phyloP scores from a whole-genome alignment of 1,284 basidiomycete genomes.

The Ganoderma sinense region DNA sequence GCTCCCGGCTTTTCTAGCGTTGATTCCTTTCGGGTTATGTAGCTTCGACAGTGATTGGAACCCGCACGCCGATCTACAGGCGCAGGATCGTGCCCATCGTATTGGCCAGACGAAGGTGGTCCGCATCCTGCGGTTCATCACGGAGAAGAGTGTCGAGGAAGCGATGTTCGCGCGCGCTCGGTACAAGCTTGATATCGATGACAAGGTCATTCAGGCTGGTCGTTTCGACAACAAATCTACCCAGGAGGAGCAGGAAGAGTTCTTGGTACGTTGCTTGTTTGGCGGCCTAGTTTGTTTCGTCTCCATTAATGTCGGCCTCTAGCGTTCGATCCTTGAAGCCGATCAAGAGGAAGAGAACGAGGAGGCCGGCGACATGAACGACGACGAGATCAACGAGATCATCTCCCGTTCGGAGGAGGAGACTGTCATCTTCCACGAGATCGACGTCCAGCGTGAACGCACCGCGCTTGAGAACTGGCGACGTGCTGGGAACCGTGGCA shows the following conservation, averaged over 20 bases:
- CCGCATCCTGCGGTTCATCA: constrained; percentile 95
- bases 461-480: constrained; percentile 79
- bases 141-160: constrained; percentile 98
- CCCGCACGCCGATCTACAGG: constrained; percentile 97
- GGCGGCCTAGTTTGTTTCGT: not conserved
- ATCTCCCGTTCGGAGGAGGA: constrained; percentile 91
- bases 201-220: constrained; percentile 99
- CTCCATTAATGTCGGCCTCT: constrained; percentile 11
- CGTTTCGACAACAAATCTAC: constrained; percentile 99
- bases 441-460: constrained; percentile 87
- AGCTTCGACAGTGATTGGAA: constrained; percentile 97
- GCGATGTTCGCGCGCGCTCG: constrained; percentile 95
- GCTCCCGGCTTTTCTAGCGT: constrained; percentile 11
- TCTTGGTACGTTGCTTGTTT: constrained; percentile 68
- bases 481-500: constrained; percentile 79
- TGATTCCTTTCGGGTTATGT: constrained; percentile 1
- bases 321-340: constrained; percentile 88
- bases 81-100: constrained; percentile 99
- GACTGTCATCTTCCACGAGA: constrained; percentile 78
- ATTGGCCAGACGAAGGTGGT: constrained; percentile 99
- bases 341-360: constrained; percentile 94
- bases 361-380: constrained; percentile 94
- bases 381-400: constrained; percentile 96
- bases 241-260: constrained; percentile 96
- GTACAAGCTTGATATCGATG: constrained; percentile 98